Conservation (phyloP, 306 rosid genomes). For the Pyrus communis region DNA sequence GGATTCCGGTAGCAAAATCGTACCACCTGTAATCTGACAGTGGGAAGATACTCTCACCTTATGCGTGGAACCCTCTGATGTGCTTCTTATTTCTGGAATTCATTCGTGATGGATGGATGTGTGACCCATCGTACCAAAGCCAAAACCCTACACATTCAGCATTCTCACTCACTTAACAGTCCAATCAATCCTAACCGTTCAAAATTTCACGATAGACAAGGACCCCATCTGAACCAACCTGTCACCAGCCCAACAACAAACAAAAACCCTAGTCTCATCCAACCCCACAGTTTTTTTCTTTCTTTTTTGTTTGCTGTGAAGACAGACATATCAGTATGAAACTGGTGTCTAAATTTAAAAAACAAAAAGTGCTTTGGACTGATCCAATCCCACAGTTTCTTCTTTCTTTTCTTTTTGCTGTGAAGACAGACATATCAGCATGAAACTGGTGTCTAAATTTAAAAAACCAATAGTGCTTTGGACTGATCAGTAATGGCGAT, state of each 20-base stretch:
- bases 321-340: not conserved
- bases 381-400: not conserved
- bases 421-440: not conserved
- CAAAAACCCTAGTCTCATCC: not conserved
- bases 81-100: not conserved
- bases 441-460: not conserved
- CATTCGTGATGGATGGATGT: not conserved
- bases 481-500: not conserved
- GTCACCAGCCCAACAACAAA: not conserved
- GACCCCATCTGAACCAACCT: not conserved
- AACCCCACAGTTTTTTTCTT: not conserved
- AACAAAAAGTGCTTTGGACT: not conserved
- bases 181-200: not conserved
- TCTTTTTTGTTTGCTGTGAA: not conserved
- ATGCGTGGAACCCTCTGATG: not conserved
- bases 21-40: not conserved
- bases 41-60: not conserved
- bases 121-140: not conserved
- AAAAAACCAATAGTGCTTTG: not conserved
- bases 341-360: not conserved
- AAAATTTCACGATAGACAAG: not conserved
- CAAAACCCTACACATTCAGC: not conserved
- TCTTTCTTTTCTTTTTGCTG: not conserved
- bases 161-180: not conserved
- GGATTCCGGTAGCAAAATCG: not conserved